These are phyloP conservation scores for Lonicera japonica DNA, from an alignment of 129 eudicot species.

Conservation along the genomic window DNA sequence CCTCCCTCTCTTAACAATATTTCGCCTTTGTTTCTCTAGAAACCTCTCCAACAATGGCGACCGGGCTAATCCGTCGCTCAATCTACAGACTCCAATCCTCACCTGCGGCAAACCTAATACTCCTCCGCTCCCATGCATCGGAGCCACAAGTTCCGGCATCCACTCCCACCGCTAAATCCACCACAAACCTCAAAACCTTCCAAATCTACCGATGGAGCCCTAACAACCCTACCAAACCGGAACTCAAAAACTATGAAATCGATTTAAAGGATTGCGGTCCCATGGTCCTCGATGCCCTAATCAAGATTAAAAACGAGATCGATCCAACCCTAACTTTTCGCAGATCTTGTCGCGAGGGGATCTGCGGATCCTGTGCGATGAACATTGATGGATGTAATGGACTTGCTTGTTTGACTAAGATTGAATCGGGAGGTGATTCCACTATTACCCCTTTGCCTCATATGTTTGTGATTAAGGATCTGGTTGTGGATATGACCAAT, in stretches of 20 bases:
- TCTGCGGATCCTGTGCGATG: slow-evolving; percentile 95
- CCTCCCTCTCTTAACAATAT: too few relatives aligned
- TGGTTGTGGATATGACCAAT: slow-evolving; percentile 96
- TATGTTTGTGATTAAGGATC: slow-evolving; percentile 88
- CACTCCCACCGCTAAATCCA: slow-evolving; percentile 8
- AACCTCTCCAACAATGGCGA: slow-evolving; percentile 49
- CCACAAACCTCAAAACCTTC: slow-evolving; percentile 46
- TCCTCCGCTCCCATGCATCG: slow-evolving; percentile 41
- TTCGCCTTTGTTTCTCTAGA: slow-evolving; percentile 3
- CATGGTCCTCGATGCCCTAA: slow-evolving; percentile 87
- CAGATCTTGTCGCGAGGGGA: slow-evolving; percentile 88
- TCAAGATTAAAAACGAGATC: slow-evolving; percentile 80
- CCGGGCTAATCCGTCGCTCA: slow-evolving; percentile 43
- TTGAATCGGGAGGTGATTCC: slow-evolving; percentile 18
- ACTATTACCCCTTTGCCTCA: slow-evolving; percentile 83
- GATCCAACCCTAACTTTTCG: slow-evolving; percentile 88
- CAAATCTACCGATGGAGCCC: slow-evolving; percentile 94
- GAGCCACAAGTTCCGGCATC: slow-evolving; percentile 22
- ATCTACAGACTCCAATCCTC: slow-evolving; percentile 28
- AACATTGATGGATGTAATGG: slow-evolving; percentile 88
- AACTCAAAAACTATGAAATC: slow-evolving; percentile 57
- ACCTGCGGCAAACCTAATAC: slow-evolving; percentile 35
- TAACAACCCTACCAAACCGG: slow-evolving; percentile 54
- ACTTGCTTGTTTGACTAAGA: slow-evolving; percentile 78
- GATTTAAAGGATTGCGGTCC: slow-evolving; percentile 86